phyloP scores from a whole-genome alignment of 83 land plant species.

The Thuja plicata region DNA sequence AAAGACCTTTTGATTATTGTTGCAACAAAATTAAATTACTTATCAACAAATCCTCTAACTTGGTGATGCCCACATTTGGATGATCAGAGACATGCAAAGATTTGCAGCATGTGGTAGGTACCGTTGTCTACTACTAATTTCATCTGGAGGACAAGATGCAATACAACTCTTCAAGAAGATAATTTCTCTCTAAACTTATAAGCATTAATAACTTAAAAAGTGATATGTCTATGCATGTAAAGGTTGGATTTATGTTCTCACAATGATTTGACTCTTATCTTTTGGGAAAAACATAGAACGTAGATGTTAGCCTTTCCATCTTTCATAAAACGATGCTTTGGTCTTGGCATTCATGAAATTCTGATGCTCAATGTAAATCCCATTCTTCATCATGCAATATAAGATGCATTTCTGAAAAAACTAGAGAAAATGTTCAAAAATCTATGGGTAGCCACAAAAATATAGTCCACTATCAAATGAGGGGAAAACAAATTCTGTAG shows the following conservation, averaged over 20 bases:
- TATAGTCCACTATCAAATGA: not conserved
- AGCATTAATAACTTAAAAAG: not conserved
- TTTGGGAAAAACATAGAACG: not conserved
- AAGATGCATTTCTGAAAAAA: not conserved
- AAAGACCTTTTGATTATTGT: not conserved
- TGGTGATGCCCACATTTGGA: not conserved
- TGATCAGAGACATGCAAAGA: not conserved
- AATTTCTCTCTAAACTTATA: not conserved
- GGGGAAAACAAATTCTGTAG: not conserved
- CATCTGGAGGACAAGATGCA: not conserved
- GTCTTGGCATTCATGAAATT: not conserved
- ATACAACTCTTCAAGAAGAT: not conserved
- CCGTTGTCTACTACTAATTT: not conserved
- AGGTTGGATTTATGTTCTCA: not conserved
- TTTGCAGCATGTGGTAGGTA: not conserved
- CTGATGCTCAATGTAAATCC: not conserved
- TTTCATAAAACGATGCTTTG: not conserved
- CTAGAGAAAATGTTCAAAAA: not conserved
- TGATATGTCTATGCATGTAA: not conserved
- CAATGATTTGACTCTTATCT: not conserved
- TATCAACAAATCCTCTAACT: not conserved
- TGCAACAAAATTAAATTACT: not conserved
- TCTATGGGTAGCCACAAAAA: not conserved
- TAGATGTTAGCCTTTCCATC: not conserved
- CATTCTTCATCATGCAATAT: not conserved